phyloP scores from a whole-genome alignment of 2,329 filamentous ascomycete genomes.

The Rachicladosporium sp. region DNA sequence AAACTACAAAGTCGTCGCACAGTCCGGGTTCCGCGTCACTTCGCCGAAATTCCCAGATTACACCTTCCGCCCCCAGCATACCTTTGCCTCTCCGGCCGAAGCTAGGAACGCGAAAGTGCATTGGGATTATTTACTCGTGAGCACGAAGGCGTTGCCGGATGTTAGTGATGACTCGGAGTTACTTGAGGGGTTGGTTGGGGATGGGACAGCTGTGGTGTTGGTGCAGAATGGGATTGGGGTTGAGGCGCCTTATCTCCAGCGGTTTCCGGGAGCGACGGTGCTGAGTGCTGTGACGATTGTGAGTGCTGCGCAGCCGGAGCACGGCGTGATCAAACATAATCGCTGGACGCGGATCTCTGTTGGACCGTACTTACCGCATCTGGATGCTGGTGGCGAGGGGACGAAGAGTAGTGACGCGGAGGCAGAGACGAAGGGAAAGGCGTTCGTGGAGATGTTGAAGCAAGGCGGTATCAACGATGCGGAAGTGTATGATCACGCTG shows the following conservation, averaged over 20 bases:
- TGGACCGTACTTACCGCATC: constrained; percentile 49
- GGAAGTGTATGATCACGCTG: constrained; percentile 50
- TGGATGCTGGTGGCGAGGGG: constrained; percentile 23
- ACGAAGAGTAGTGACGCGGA: constrained; percentile 14
- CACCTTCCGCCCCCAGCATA: constrained; percentile 47
- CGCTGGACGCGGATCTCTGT: constrained; percentile 62
- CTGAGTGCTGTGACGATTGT: constrained; percentile 58
- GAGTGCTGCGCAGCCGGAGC: constrained; percentile 52
- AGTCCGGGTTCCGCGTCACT: constrained; percentile 49
- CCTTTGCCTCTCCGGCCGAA: constrained; percentile 50
- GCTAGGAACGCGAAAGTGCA: constrained; percentile 34
- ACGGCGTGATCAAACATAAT: constrained; percentile 55
- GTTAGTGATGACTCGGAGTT: constrained; percentile 49
- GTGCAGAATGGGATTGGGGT: constrained; percentile 63
- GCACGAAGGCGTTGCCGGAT: constrained; percentile 59
- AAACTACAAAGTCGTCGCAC: constrained; percentile 54
- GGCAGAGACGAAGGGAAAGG: constrained; percentile 29
- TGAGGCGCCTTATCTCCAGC: constrained; percentile 50
- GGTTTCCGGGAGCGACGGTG: constrained; percentile 50
- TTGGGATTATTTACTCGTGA: constrained; percentile 58
- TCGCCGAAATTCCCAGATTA: constrained; percentile 58
- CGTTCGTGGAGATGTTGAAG: constrained; percentile 43
- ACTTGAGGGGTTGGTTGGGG: constrained; percentile 47
- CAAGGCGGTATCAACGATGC: constrained; percentile 55
- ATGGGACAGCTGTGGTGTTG: constrained; percentile 47